Base-by-base conservation (phyloP, 2,329 filamentous ascomycete species). In the Sporothrix curviconia region DNA sequence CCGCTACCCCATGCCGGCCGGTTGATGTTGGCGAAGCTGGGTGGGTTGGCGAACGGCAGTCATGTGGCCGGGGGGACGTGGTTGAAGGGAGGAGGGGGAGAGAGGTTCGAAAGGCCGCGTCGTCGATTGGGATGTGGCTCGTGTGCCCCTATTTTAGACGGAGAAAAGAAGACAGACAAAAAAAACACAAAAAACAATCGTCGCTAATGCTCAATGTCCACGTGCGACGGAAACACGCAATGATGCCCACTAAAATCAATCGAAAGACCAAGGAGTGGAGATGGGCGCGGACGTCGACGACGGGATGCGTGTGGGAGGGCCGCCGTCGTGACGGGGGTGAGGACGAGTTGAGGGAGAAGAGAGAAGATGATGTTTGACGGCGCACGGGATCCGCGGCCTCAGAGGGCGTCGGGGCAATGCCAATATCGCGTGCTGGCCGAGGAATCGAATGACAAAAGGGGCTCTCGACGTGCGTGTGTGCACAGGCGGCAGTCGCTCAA, bases 21-120 rank as follows among this genome's bases (percentile, higher is more conserved):
- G 68, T 81, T 84, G 68, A 83, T 78, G 68, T 81, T 81, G 68
- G 79, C 74, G 68, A 86, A 84, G 69, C 76, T 82, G 69, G 82
- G 82, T 65, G 81, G 82, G 65, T 77, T 85, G 63, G 83, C 83
- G 68, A n/a, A 87, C 83, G 68, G 84, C 84, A 73, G 83, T 86
- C 84, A 86, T 87, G 74, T 70, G 75, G 68, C 58, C 60, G 60
- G 65, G 60, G 37, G 37, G 39, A 4, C 24, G 49, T 53, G 49
- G 34, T 39, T 36, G 19, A 24, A 47, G 30, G 40, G 43, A 19
- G 28, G 28, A 44, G n/a, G 11, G 12, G 28, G 28, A n/a, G 8
- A 32, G 19, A 42, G 37, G 54, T 34, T n/a, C 55, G 25, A 12
- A 15, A 28, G 7, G 14, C 11, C 32, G 36, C 44, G 44, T 39